These are phyloP conservation scores for Nemania bipapillata DNA, from an alignment of 2,329 filamentous ascomycete genomes.

Conservation along the genomic window DNA sequence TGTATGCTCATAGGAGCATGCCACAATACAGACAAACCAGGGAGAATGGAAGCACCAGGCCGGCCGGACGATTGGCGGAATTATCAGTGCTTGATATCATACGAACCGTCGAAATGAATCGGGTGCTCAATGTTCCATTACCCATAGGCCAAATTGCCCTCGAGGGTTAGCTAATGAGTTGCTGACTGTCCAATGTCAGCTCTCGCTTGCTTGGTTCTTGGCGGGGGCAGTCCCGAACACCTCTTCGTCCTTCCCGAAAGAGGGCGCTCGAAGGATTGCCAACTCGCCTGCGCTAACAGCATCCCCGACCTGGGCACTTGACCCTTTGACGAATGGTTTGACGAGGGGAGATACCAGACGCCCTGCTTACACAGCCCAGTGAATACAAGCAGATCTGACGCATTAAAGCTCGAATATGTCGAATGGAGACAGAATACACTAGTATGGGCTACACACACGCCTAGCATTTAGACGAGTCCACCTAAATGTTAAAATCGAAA, in stretches of 20 bases:
- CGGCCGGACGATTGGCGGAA: not conserved
- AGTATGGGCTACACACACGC: not conserved
- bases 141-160: not conserved
- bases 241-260: not conserved
- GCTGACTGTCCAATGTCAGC: slow-evolving; percentile 34
- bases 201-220: slow-evolving; percentile 27
- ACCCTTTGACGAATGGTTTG: not conserved
- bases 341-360: not conserved
- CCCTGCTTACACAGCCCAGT: not conserved
- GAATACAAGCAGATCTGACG: slow-evolving; percentile 8
- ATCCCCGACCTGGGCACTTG: not conserved
- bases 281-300: slow-evolving; percentile 1
- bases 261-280: slow-evolving; percentile 11
- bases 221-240: slow-evolving; percentile 1
- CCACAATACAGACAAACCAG: not conserved
- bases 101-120: slow-evolving; percentile 1
- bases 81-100: not conserved
- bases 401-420: slow-evolving; percentile 9
- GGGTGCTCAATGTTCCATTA: not conserved
- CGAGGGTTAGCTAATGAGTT: slow-evolving; percentile 1
- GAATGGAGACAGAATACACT: too few relatives aligned
- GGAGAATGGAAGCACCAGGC: not conserved
- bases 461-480: slow-evolving; percentile 3
- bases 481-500: slow-evolving; percentile 6
- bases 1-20: too few relatives aligned